Base-by-base conservation (phyloP, 179 eudicot species). In the Silene coronaria region DNA sequence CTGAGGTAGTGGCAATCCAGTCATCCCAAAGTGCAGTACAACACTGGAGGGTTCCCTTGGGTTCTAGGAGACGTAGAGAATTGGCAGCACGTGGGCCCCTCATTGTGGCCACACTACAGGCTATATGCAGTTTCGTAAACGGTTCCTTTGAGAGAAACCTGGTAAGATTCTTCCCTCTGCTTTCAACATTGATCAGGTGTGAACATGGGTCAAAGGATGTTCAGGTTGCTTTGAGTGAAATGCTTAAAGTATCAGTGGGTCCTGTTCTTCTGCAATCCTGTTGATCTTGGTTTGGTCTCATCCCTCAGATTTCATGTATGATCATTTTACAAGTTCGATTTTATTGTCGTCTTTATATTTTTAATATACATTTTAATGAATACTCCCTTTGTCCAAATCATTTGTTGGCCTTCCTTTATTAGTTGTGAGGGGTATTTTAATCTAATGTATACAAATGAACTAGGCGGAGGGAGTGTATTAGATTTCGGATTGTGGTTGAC, bases 131-230 rank as follows among this genome's bases (percentile, higher is more conserved):
- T 76, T 83, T 92, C 69, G 91, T 79, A 72, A 90, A 90, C 76
- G 69, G 87, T 36, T 90, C 92, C 4, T 88, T 92, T 27, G 86
- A 85, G 87, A 88, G 81, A 80, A 87, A 89, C 79, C 72, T 94
- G 81, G 69, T 86, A 27, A 45, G 66, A 69, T 89, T 92, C 80
- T 94, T 92, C 80, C 98, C 98, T 34, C 79, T 94, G 55, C 76
- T 94, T 58, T 82, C 93, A 1, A 81, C 85, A 72, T 80, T 94
- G 81, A 87, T 92, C 59, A 78, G 95, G 27, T 90, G 96, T 66
- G 97, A 94, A 82, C 97, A 92, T n/a, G 97, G 98, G 53, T 92
- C 98, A 14, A 84, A 81, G 68, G 97, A 94, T 77, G 91, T 94
- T 68, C 98, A 89, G 80, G 72, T 77, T 12, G 98, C 98, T 2